These are phyloP conservation scores for Naegleria gruberi DNA, from an alignment of 208 protist species.

Conservation along the genomic window DNA sequence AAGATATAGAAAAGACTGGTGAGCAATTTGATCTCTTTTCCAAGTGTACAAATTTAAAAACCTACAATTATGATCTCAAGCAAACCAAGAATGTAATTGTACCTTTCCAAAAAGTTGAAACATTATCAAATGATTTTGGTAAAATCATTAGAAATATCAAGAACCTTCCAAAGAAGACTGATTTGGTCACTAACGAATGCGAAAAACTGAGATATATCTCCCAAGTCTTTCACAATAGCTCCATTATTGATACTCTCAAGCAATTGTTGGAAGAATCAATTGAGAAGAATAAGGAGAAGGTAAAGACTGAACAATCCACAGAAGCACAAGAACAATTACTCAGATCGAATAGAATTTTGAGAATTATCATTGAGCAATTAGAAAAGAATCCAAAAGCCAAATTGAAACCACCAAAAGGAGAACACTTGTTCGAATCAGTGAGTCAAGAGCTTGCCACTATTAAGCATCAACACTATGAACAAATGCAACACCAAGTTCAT, in stretches of 20 bases:
- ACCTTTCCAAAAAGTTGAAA: neutral
- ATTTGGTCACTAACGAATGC: neutral
- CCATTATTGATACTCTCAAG: neutral
- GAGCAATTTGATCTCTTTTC: neutral
- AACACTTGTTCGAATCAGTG: neutral
- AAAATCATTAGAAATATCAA: neutral
- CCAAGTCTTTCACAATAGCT: neutral
- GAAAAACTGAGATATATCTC: neutral
- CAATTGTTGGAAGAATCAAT: neutral
- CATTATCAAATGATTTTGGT: neutral
- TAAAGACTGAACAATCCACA: neutral
- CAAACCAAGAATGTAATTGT: neutral
- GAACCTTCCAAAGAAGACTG: neutral
- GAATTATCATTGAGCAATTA: neutral
- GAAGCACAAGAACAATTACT: slow-evolving; percentile 1
- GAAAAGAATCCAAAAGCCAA: neutral
- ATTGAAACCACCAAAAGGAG: neutral
- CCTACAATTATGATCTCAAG: neutral
- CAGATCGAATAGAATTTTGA: neutral
- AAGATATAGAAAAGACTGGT: neutral
- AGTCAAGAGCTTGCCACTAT: neutral
- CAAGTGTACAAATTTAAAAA: neutral
- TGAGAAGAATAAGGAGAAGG: neutral
- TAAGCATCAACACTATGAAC: neutral
- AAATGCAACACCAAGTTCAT: neutral